phyloP scores from a whole-genome alignment of 345 rosid genomes.

The Physaria fendleri region DNA sequence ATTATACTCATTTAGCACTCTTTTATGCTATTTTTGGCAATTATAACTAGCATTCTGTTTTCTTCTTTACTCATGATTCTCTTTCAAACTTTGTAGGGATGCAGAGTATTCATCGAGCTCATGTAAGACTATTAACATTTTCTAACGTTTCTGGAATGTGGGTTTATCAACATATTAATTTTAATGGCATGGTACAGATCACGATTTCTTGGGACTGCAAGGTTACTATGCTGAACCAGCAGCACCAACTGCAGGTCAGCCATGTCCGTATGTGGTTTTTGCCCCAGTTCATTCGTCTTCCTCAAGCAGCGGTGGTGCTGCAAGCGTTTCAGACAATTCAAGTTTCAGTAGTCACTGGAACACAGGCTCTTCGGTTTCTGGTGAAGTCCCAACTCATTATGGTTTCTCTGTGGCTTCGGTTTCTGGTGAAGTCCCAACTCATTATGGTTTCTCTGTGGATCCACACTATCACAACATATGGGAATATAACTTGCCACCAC shows the following conservation, averaged over 20 bases:
- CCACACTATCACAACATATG: conserved; percentile 53
- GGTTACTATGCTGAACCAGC: conserved; percentile 59
- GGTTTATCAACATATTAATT: conserved; percentile 6
- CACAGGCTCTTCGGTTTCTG: conserved; percentile 58
- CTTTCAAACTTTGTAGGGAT: conserved; percentile 50
- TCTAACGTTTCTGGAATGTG: neutral
- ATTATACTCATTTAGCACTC: neutral
- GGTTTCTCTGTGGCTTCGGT: no score
- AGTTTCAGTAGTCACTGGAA: conserved; percentile 56
- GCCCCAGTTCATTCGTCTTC: conserved; percentile 83
- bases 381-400: conserved; percentile 71
- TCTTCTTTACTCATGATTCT: conserved; percentile 7
- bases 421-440: conserved; percentile 61
- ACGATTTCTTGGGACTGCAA: conserved; percentile 60
- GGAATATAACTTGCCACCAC: conserved; percentile 35
- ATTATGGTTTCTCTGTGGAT: conserved; percentile 78
- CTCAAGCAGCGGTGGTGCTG: conserved; percentile 57
- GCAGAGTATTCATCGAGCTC: conserved; percentile 67
- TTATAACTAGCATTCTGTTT: neutral
- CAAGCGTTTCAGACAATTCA: conserved; percentile 65
- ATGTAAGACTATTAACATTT: conserved; percentile 49
- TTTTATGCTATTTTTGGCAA: neutral
- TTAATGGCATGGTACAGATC: conserved; percentile 53
- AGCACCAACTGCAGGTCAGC: conserved; percentile 63
- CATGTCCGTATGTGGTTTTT: conserved; percentile 83